Conservation (phyloP, 2,329 filamentous ascomycete species). For the Westerdykella aurantiaca region DNA sequence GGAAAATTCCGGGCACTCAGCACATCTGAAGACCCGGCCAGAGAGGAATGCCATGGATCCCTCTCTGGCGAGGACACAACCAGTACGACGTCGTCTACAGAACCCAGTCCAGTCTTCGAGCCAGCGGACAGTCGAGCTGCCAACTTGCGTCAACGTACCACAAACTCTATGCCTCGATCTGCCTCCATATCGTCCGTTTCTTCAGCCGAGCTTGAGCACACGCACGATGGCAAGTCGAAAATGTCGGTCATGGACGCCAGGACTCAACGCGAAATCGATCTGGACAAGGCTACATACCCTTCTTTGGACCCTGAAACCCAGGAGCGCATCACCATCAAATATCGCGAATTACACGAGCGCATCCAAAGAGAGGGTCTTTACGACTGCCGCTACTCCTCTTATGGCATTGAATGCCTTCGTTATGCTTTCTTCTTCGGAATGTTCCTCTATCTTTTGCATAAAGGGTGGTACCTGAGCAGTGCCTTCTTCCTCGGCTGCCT, state of each 20-base stretch:
- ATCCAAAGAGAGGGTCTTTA: conserved; percentile 73
- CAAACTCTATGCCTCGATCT: conserved; percentile 32
- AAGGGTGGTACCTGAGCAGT: conserved; percentile 51
- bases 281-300: conserved; percentile 78
- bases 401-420: conserved; percentile 66
- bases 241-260: conserved; percentile 64
- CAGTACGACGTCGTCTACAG: conserved; percentile 46
- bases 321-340: conserved; percentile 69
- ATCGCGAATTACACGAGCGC: conserved; percentile 67
- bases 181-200: conserved; percentile 59
- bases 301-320: conserved; percentile 68
- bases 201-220: conserved; percentile 42
- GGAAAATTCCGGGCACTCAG: conserved; percentile 60
- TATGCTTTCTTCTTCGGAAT: conserved; percentile 63
- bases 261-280: conserved; percentile 67
- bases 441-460: conserved; percentile 47
- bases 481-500: conserved; percentile 72
- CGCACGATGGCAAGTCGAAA: conserved; percentile 30
- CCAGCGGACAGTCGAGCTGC: conserved; percentile 39
- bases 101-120: conserved; percentile 56
- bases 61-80: conserved; percentile 21
- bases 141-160: conserved; percentile 33
- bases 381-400: conserved; percentile 75
- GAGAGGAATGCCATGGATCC: conserved; percentile 7
- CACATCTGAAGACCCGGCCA: conserved; percentile 32